phyloP scores from a whole-genome alignment of 1,284 basidiomycete genomes.

The Fomitopsis palustris region DNA sequence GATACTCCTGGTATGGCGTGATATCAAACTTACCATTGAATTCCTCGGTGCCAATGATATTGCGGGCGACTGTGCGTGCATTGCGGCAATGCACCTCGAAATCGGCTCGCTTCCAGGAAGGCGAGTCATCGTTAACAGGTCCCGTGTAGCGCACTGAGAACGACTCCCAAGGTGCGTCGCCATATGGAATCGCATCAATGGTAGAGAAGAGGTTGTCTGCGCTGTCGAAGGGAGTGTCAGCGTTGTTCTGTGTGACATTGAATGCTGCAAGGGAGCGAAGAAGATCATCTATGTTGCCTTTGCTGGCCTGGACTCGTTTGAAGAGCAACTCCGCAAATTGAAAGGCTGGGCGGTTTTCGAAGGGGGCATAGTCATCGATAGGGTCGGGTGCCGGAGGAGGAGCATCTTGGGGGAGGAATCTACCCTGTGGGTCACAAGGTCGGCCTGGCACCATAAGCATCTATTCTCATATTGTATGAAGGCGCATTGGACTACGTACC shows the following conservation, averaged over 20 bases:
- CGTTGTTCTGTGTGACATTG: not conserved
- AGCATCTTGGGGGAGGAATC: not conserved
- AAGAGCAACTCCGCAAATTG: conserved; percentile 14
- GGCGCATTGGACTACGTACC: no score
- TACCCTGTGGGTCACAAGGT: not conserved
- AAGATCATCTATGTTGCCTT: conserved; percentile 6
- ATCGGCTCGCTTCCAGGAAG: conserved; percentile 31
- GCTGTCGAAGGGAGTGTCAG: conserved; percentile 6
- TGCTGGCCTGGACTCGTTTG: conserved; percentile 2
- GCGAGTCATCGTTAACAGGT: not conserved
- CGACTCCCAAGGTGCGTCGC: not conserved
- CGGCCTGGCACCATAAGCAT: no score
- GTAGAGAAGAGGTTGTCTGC: not conserved
- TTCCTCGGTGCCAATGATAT: conserved; percentile 17
- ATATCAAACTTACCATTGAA: conserved; percentile 10
- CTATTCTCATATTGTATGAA: no score
- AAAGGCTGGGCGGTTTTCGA: conserved; percentile 5
- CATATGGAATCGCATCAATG: conserved; percentile 10
- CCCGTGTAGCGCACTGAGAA: not conserved
- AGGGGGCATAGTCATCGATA: not conserved
- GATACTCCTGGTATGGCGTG: conserved; percentile 11
- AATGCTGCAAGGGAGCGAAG: conserved; percentile 7
- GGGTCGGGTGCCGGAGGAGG: not conserved
- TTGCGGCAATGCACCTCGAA: conserved; percentile 36
- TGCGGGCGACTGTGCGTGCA: conserved; percentile 5